Percentiles rank a stretch among this genome's conserved stretches.
phyloP scores from a whole-genome alignment of 2,329 filamentous ascomycete species.

The Clarireedia monteithiana region DNA sequence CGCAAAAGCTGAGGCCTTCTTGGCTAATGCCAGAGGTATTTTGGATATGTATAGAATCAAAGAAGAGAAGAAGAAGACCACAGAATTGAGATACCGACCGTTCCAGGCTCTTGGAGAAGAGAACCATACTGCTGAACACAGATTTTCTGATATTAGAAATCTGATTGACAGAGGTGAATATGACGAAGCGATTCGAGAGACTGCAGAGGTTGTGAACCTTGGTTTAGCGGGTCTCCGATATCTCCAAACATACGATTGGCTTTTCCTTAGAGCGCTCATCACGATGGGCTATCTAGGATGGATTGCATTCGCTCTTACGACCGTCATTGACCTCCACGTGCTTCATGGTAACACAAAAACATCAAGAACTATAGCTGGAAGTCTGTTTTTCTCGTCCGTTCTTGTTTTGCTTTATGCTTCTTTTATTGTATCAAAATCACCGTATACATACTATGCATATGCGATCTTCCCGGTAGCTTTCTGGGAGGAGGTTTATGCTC shows the following conservation, averaged over 20 bases:
- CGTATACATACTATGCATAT: constrained; percentile 81
- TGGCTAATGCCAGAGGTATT: constrained; percentile 80
- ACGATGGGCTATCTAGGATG: constrained; percentile 89
- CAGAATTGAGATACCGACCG: constrained; percentile 68
- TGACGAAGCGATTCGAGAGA: constrained; percentile 72
- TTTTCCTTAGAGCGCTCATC: constrained; percentile 83
- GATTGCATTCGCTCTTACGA: constrained; percentile 88
- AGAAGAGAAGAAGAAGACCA: constrained; percentile 72
- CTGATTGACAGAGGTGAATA: constrained; percentile 60
- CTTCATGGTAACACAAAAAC: constrained; percentile 61
- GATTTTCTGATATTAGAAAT: constrained; percentile 57
- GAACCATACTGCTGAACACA: constrained; percentile 58
- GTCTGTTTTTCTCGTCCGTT: constrained; percentile 63
- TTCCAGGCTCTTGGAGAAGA: constrained; percentile 62
- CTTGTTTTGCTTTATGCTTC: constrained; percentile 71
- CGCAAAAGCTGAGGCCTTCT: constrained; percentile 75
- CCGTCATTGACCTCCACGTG: constrained; percentile 81
- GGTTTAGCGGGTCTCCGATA: constrained; percentile 81
- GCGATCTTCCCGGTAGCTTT: constrained; percentile 88
- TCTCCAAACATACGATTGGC: constrained; percentile 96
- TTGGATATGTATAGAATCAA: constrained; percentile 96
- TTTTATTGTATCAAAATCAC: constrained; percentile 72
- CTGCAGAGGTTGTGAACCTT: constrained; percentile 66
- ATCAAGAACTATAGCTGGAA: constrained; percentile 51
- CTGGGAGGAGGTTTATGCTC: constrained; percentile 91